Base-by-base conservation (phyloP, 2,329 filamentous ascomycete genomes). In the Dothistroma septosporum region DNA sequence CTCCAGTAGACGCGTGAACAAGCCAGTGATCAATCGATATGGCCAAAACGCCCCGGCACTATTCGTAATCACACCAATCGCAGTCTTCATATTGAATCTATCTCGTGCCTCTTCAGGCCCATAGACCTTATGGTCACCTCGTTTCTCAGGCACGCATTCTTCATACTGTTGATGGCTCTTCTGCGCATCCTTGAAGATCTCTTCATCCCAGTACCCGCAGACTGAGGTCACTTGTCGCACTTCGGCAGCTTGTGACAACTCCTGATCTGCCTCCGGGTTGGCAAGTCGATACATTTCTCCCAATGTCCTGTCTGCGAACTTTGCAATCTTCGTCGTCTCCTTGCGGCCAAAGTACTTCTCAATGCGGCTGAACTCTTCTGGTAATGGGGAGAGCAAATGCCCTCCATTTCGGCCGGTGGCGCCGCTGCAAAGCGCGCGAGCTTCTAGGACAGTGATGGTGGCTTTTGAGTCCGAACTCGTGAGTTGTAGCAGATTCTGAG, bases 41-140 rank as follows among this genome's bases (percentile, higher is more conserved):
- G 65, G 64, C 65, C 65, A 67, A 21, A 66, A 61, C 1, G 65
- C 64, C 12, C 65, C 65, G 41, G 65, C 65, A n/a, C 57, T 57
- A 33, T 60, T 64, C 9, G 53, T 58, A 19, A 66, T 66, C 3
- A 63, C 64, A 12, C 64, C 64, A 4, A 61, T 57, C 1, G 59
- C 41, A 46, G 57, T 44, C 57, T 65, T 66, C 55, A 66, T 61
- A 21, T 65, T 64, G 57, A 55, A 65, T 19, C 59, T 59, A 58
- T 64, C 53, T 11, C 19, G 37, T 4, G 57, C 64, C 22, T 66
- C 64, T 14, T 66, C 59, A 16, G 22, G 31, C 2, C 55, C 58
- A 46, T 55, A 57, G 11, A 60, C 50, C 16, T 61, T 35, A 44
- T 46, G 48, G 44, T 66, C 61, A 2, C 59, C 59, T 44, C 61